These are phyloP conservation scores for Clonostachys sp. DNA, from an alignment of 2,329 filamentous ascomycete species.

Conservation along the genomic window DNA sequence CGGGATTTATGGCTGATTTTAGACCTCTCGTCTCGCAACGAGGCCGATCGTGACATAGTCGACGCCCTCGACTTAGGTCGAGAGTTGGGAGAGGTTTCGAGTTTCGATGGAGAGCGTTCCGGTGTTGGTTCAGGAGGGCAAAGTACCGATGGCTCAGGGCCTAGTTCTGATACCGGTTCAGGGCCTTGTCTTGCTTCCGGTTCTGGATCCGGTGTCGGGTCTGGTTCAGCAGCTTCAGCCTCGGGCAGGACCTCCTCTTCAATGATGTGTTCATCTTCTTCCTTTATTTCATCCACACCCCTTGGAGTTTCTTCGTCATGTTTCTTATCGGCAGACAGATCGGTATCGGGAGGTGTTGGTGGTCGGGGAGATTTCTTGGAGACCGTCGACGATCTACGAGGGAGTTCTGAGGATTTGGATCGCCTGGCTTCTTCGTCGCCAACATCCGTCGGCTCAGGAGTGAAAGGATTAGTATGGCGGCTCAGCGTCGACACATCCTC, in stretches of 20 bases:
- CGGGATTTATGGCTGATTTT: constrained; percentile 50
- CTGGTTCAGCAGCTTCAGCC: no score
- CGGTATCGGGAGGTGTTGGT: constrained; percentile 62
- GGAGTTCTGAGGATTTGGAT: constrained; percentile 41
- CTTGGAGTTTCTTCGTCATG: constrained; percentile 10
- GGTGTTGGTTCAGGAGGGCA: no score
- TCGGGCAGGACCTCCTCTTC: constrained; percentile 12
- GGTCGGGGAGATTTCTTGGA: constrained; percentile 40
- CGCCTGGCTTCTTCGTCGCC: constrained; percentile 18
- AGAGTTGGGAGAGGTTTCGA: constrained; percentile 2
- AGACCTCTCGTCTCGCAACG: constrained; percentile 43
- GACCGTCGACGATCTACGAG: constrained; percentile 26
- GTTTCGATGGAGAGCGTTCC: no score
- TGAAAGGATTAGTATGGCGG: constrained; percentile 40
- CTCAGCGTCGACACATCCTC: constrained; percentile 33
- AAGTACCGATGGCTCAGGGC: no score
- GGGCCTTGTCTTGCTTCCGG: no score
- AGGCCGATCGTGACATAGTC: constrained; percentile 34
- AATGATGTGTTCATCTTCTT: constrained; percentile 15
- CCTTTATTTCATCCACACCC: constrained; percentile 12
- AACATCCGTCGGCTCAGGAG: constrained; percentile 35
- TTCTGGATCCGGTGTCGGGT: no score
- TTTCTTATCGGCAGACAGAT: constrained; percentile 41
- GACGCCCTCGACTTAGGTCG: constrained; percentile 40
- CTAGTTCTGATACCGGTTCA: no score